phyloP scores from a whole-genome alignment of 2,329 filamentous ascomycete species.

The Penicillium sp. region DNA sequence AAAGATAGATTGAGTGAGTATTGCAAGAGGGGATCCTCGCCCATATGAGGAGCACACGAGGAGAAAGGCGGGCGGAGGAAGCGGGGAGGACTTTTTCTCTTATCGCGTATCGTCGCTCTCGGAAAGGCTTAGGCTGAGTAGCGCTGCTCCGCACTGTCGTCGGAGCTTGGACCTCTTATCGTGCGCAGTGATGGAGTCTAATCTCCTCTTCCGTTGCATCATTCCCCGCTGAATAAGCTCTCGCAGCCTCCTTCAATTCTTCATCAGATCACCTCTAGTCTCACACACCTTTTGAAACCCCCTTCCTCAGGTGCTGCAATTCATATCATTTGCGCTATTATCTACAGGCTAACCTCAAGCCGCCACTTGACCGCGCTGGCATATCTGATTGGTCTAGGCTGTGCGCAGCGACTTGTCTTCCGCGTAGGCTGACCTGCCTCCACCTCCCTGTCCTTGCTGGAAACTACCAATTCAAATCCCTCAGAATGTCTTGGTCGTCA shows the following conservation, averaged over 20 bases:
- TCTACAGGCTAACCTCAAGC: neutral
- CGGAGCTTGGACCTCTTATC: conserved; percentile 6
- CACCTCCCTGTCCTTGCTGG: neutral
- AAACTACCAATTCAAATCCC: neutral
- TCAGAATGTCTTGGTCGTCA: neutral
- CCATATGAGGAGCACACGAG: conserved; percentile 8
- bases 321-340: neutral
- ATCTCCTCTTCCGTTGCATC: conserved; percentile 2
- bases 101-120: conserved; percentile 20
- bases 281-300: neutral
- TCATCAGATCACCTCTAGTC: neutral
- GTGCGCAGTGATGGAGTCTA: neutral
- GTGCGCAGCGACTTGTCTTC: neutral
- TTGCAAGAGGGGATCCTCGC: neutral
- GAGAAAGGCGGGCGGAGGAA: conserved; percentile 13
- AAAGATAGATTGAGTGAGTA: neutral
- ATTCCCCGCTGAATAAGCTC: conserved; percentile 6
- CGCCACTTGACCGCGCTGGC: neutral
- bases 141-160: neutral
- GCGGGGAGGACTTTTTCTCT: conserved; percentile 24
- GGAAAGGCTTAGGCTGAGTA: neutral
- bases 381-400: neutral
- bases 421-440: neutral
- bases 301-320: neutral
- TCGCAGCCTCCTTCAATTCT: neutral